Evolutionary conservation across 352 stramenopile genomes (phyloP).

Genomic region (Blastocystis sp.): DNA sequence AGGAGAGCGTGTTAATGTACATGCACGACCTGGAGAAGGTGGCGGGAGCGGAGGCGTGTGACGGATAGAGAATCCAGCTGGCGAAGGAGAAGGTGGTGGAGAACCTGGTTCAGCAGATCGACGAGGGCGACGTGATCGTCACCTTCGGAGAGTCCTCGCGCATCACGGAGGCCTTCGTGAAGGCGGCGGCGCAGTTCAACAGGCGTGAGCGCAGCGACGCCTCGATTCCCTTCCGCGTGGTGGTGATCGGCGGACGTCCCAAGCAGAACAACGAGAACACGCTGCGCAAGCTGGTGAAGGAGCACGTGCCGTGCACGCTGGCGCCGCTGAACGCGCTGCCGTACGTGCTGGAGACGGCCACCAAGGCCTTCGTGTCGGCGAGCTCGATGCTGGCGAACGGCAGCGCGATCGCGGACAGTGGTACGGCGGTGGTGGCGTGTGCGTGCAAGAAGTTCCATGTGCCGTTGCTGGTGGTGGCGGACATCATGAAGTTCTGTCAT

Average conservation of each 20-base stretch:
- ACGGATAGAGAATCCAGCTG: not conserved
- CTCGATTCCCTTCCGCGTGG: conserved; percentile 13
- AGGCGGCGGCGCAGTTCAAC: not conserved
- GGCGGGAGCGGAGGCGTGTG: not conserved
- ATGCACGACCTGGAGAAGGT: conserved; percentile 23
- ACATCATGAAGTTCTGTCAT: conserved; percentile 62
- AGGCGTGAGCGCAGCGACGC: not conserved
- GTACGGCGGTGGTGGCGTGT: conserved; percentile 32
- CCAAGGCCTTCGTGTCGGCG: conserved; percentile 52
- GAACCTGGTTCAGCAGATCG: conserved; percentile 24
- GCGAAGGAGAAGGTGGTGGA: conserved; percentile 23
- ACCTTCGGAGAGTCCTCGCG: conserved; percentile 43
- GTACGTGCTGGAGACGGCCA: conserved; percentile 54
- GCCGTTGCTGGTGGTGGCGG: conserved; percentile 49
- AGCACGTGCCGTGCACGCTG: conserved; percentile 40
- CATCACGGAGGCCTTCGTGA: conserved; percentile 47
- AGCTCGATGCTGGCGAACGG: conserved; percentile 52
- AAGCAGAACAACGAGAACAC: conserved; percentile 56
- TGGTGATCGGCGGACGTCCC: conserved; percentile 33
- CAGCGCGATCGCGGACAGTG: conserved; percentile 36
- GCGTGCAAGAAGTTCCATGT: conserved; percentile 62
- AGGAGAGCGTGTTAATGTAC: not conserved
- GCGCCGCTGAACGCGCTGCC: conserved; percentile 47
- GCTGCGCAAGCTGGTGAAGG: conserved; percentile 54
- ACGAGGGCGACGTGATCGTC: conserved; percentile 38